phyloP scores from a whole-genome alignment of 2,329 filamentous ascomycete genomes.

The Cladosporium sphaerospermum region DNA sequence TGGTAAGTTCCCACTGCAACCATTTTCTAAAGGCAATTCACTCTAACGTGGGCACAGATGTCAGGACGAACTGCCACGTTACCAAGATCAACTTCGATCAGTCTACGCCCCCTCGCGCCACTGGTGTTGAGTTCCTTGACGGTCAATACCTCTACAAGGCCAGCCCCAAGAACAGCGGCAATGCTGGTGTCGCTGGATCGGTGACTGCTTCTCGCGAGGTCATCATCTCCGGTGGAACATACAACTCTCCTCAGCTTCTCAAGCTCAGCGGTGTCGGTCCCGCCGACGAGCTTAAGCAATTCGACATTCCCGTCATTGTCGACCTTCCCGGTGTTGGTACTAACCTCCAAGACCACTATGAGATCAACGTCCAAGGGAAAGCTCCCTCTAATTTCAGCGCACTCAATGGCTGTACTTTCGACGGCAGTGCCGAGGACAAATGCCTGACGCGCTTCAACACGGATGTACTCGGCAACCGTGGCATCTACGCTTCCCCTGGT shows the following conservation, averaged over 20 bases:
- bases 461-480: slow-evolving; percentile 30
- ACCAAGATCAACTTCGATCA: slow-evolving; percentile 62
- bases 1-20: neutral
- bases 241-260: slow-evolving; percentile 59
- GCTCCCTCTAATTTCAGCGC: slow-evolving; percentile 30
- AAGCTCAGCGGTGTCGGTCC: slow-evolving; percentile 59
- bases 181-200: slow-evolving; percentile 34
- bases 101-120: slow-evolving; percentile 47
- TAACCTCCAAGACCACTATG: slow-evolving; percentile 58
- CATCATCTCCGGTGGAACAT: slow-evolving; percentile 48
- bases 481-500: slow-evolving; percentile 46
- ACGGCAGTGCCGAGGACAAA: slow-evolving; percentile 28
- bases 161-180: slow-evolving; percentile 28
- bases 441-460: slow-evolving; percentile 42
- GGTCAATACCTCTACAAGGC: slow-evolving; percentile 36
- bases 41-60: slow-evolving; percentile 31
- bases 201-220: slow-evolving; percentile 41
- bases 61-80: slow-evolving; percentile 56
- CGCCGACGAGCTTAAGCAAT: slow-evolving; percentile 43
- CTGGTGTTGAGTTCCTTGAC: slow-evolving; percentile 38
- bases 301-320: slow-evolving; percentile 47
- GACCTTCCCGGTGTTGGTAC: slow-evolving; percentile 57
- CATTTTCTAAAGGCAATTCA: neutral
- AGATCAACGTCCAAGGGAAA: slow-evolving; percentile 46
- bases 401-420: slow-evolving; percentile 37